Conservation (phyloP, 1,139 yeast species). For the Candida smagusa region DNA sequence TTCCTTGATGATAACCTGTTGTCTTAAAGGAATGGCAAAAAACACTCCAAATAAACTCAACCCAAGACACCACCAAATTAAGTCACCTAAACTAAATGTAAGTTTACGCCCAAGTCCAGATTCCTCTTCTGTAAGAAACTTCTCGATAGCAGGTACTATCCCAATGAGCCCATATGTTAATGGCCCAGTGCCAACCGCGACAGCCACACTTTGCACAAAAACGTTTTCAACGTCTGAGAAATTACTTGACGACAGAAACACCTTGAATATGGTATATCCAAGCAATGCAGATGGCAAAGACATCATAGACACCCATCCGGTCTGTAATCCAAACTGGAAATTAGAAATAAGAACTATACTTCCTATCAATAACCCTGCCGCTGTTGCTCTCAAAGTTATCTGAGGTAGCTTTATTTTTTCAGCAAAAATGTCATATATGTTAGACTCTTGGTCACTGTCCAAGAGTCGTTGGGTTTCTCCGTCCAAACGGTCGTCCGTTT, state of each 20-base stretch:
- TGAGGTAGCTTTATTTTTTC: conserved; percentile 50
- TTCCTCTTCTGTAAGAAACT: conserved; percentile 74
- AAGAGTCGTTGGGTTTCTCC: too few relatives aligned
- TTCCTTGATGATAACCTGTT: conserved; percentile 80
- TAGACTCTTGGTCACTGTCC: too few relatives aligned
- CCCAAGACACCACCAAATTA: conserved; percentile 80
- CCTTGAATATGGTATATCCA: conserved; percentile 77
- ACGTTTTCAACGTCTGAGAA: conserved; percentile 94
- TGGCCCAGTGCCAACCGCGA: conserved; percentile 97
- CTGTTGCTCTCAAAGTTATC: conserved; percentile 66
- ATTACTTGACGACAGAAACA: conserved; percentile 42
- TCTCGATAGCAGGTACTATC: conserved; percentile 94
- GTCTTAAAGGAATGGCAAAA: conserved; percentile 85
- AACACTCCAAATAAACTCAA: conserved; percentile 92
- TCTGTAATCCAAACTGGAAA: conserved; percentile 93
- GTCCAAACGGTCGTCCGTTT: too few relatives aligned
- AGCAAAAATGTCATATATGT: conserved; percentile 3
- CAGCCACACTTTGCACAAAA: conserved; percentile 86
- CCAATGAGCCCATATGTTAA: conserved; percentile 93
- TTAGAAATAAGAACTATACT: conserved; percentile 80
- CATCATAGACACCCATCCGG: conserved; percentile 99
- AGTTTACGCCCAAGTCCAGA: conserved; percentile 56
- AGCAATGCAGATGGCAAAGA: conserved; percentile 90
- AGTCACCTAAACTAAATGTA: conserved; percentile 41
- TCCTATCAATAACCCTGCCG: conserved; percentile 76